Conservation (phyloP, 768 basidiomycete species). For the Terana coerulea region DNA sequence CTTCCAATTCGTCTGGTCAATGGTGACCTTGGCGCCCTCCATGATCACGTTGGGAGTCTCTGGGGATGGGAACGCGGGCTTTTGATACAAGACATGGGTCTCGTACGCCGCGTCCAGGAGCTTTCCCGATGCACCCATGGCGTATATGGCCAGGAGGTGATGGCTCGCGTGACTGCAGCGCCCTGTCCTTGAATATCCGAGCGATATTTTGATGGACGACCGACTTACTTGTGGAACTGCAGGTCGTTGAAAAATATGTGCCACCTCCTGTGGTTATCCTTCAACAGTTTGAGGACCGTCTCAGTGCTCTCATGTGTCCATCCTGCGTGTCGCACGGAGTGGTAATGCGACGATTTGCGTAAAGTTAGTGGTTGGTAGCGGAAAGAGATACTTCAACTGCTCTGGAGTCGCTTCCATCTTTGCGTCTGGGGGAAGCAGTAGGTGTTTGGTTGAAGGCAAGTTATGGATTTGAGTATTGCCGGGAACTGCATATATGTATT, state of each 20-base stretch:
- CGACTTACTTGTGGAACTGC: slow-evolving; percentile 50
- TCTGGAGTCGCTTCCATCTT: slow-evolving; percentile 9
- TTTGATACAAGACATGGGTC: slow-evolving; percentile 35
- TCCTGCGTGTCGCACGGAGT: slow-evolving; percentile 20
- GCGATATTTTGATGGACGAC: neutral
- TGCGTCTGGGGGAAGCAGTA: no score
- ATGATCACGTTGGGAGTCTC: slow-evolving; percentile 7
- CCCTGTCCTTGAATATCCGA: neutral
- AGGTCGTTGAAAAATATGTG: slow-evolving; percentile 47
- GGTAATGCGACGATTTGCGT: neutral
- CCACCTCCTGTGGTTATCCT: slow-evolving; percentile 44
- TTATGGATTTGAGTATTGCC: no score
- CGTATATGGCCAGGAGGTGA: slow-evolving; percentile 56
- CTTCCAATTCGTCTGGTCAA: slow-evolving; percentile 45
- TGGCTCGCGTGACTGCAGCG: slow-evolving; percentile 50
- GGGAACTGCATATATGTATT: no score
- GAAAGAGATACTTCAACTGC: slow-evolving; percentile 15
- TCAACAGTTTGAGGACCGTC: slow-evolving; percentile 31
- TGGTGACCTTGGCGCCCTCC: slow-evolving; percentile 12
- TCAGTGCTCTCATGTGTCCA: slow-evolving; percentile 26
- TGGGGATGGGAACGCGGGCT: slow-evolving; percentile 41
- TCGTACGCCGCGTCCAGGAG: slow-evolving; percentile 41
- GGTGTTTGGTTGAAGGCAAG: no score
- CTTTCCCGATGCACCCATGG: slow-evolving; percentile 48
- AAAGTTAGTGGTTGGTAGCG: slow-evolving; percentile 3